Evolutionary conservation across 2,329 filamentous ascomycete species (phyloP).

Genomic region (Colletotrichum sp.): DNA sequence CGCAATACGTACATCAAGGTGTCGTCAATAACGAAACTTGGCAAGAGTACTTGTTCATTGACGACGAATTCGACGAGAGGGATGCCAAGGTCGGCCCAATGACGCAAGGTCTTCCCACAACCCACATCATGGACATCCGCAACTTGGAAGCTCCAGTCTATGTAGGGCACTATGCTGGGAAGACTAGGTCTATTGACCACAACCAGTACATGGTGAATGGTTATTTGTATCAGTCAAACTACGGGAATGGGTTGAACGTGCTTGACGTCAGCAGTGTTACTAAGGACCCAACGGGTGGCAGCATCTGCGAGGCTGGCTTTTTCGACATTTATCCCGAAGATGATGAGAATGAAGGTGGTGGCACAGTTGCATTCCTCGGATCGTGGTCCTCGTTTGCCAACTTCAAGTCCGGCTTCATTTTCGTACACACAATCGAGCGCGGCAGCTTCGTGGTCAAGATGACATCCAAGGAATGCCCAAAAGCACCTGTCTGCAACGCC

Average conservation of each 20-base stretch:
- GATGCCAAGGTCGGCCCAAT: slow-evolving; percentile 41
- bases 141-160: slow-evolving; percentile 43
- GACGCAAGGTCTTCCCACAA: slow-evolving; percentile 45
- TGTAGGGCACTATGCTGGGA: slow-evolving; percentile 44
- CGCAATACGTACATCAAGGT: slow-evolving; percentile 60
- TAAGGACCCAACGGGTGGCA: slow-evolving; percentile 38
- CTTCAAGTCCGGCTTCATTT: slow-evolving; percentile 26
- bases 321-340: slow-evolving; percentile 50
- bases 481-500: slow-evolving; percentile 22
- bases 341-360: slow-evolving; percentile 25
- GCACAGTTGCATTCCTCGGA: slow-evolving; percentile 20
- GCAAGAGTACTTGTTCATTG: slow-evolving; percentile 47
- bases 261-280: slow-evolving; percentile 35
- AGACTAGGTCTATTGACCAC: slow-evolving; percentile 34
- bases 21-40: slow-evolving; percentile 50
- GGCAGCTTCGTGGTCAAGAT: slow-evolving; percentile 26
- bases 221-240: slow-evolving; percentile 49
- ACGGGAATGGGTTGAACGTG: slow-evolving; percentile 44
- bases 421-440: slow-evolving; percentile 27
- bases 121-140: slow-evolving; percentile 52
- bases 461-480: slow-evolving; percentile 23
- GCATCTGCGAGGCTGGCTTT: slow-evolving; percentile 47
- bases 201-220: slow-evolving; percentile 49
- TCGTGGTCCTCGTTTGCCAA: slow-evolving; percentile 25
- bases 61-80: slow-evolving; percentile 56